Evolutionary conservation across 805 yeast species (phyloP).

Genomic region (Cyberlindnera suaveolens): DNA sequence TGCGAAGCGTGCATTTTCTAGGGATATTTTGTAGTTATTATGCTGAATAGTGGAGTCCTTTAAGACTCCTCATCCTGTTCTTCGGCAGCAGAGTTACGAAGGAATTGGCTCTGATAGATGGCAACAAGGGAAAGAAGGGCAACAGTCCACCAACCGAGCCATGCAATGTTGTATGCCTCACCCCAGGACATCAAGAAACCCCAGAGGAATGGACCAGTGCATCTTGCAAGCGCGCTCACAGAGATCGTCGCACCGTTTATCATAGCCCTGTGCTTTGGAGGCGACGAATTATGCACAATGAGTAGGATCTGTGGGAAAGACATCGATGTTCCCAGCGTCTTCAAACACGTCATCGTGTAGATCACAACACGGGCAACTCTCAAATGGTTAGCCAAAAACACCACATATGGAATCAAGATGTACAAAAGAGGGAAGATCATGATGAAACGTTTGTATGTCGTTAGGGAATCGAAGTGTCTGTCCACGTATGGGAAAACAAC

Average conservation of each 20-base stretch:
- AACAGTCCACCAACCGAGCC: constrained; percentile 30
- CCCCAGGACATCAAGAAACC: constrained; percentile 39
- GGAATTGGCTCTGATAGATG: constrained; percentile 22
- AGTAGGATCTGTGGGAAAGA: constrained; percentile 48
- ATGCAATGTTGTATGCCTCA: constrained; percentile 24
- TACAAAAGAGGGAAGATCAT: constrained; percentile 40
- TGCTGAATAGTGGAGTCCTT: constrained; percentile 28
- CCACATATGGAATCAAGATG: constrained; percentile 39
- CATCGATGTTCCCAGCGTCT: constrained; percentile 38
- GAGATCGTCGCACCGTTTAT: constrained; percentile 54
- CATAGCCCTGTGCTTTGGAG: constrained; percentile 48
- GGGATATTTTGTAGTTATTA: constrained; percentile 6
- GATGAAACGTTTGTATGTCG: constrained; percentile 36
- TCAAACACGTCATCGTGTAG: constrained; percentile 25
- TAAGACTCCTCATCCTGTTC: neutral
- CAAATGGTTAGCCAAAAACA: constrained; percentile 32
- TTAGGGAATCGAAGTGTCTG: constrained; percentile 38
- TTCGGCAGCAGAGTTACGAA: constrained; percentile 22
- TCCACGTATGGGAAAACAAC: constrained; percentile 48
- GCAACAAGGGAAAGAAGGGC: constrained; percentile 24
- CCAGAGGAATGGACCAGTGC: constrained; percentile 51
- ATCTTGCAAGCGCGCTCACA: constrained; percentile 48
- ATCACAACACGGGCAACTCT: constrained; percentile 7
- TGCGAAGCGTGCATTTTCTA: constrained; percentile 9
- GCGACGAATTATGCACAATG: constrained; percentile 48